Evolutionary conservation across 768 basidiomycete genomes (phyloP), one percentile per base, ranked within the genome.

Genomic region (Bullera alba): DNA sequence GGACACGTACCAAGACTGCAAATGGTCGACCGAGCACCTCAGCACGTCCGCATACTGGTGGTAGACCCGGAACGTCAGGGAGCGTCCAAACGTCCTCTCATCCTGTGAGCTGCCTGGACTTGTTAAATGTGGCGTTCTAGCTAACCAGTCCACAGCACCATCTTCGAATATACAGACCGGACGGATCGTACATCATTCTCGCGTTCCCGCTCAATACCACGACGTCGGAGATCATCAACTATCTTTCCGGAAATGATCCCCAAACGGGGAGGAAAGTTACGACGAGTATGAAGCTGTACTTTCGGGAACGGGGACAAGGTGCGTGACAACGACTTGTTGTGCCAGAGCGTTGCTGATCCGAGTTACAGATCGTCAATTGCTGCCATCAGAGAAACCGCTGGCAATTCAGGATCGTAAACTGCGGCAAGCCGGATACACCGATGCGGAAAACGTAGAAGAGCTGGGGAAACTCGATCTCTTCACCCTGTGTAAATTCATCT

Each of bases 401-500:
- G 80, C 81, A 29, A 88, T 95, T 52, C 85, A 93, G 19, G 79
- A 83, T 50, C 79, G 86, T 34, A 79, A 89, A 30, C 75, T 96
- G 54, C 82, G 86, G 58, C 88, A 93, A 67, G 89, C 90, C 3
- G 92, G 93, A 0, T 96, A 90, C 60, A 79, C 69, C 21, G 74
- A 81, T 19, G 78, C 80, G 16, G 93, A 99, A 67, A 83, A 84
- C 34, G 72, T 85, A 5, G 84, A 89, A 51, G 77, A 83, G 36
- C 76, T 95, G 5, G 84, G 83, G 0, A 80, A 80, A 3, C 85
- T 87, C 27, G 86, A 87, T 46, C 75, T 95, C 54, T 79, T 82
- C 4, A 92, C 92, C 66, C 77, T 99, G 22, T 79, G 89, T 70
- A 86, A 84, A 61, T 93, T 96, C 61, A 81, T 92, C 17, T 96